Percentiles rank a stretch among this genome's conserved stretches.
Conservation (phyloP, 805 yeast genomes). For the Pichia phayaonensis region DNA sequence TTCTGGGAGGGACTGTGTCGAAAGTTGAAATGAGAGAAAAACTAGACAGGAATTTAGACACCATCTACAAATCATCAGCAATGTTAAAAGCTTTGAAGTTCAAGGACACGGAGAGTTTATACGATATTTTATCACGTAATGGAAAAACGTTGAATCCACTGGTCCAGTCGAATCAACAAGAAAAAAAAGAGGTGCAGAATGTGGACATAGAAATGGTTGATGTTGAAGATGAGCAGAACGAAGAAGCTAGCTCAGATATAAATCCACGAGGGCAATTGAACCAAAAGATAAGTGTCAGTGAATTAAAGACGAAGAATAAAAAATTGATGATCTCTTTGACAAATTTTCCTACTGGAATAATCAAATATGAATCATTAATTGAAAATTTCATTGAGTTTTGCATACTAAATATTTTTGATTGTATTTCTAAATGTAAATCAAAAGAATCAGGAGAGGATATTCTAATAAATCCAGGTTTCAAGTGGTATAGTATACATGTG, state of each 20-base stretch:
- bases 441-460: neutral
- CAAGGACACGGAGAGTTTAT: neutral
- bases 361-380: slow-evolving; percentile 12
- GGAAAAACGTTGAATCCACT: neutral
- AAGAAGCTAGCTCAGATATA: neutral
- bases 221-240: neutral
- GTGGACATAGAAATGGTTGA: neutral
- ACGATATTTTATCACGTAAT: neutral
- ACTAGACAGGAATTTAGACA: neutral
- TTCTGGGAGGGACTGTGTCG: neutral
- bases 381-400: slow-evolving; percentile 16
- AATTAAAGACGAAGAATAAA: slow-evolving; percentile 7
- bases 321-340: slow-evolving; percentile 14
- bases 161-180: neutral
- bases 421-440: neutral
- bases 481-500: slow-evolving; percentile 7
- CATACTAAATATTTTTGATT: neutral
- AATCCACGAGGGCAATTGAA: neutral
- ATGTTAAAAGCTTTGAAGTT: neutral
- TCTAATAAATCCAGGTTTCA: neutral
- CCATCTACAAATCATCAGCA: neutral
- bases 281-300: neutral
- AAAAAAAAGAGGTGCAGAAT: neutral
- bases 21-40: neutral
- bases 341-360: slow-evolving; percentile 15